Evolutionary conservation across 2,329 filamentous ascomycete genomes (phyloP), one percentile per base, ranked within the genome.

Genomic region (Coniochaeta sp.): DNA sequence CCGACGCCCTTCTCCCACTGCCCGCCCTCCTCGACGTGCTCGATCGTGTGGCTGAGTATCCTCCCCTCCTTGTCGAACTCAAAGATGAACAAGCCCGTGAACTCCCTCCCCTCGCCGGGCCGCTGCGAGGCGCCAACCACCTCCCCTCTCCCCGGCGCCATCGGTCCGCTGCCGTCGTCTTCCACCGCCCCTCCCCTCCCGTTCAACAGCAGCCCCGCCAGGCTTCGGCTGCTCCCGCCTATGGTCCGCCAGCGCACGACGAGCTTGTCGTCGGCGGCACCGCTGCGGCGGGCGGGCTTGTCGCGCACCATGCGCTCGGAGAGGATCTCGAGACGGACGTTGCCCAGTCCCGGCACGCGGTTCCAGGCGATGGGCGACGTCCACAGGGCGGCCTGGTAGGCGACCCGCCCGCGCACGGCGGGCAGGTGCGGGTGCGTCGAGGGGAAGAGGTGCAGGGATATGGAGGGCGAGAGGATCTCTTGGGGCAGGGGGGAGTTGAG

Each of bases 321-420:
- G 19, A 96, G 75, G 58, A 99, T 95, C 67, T 91, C 87, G 12
- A 99, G 83, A 66, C 87, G 88, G 52, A 97, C 91, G 69, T 96
- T 96, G 65, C 93, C 93, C 34, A 97, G 83, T 22, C 98, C 85
- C 2, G 95, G 95, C 1, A 99, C 83, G 30, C 90, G 86, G 69
- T 96, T 96, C 95, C 95, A 99, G 32, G 93, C 93, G 58, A 99
- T 89, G 0, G 95, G 95, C 0, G 93, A 92, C 0, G 95, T 97
- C 93, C 93, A 98, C 40, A 99, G 80, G 2, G 95, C 95, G 19
- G 95, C 93, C 38, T 89, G 89, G 73, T 99, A 99, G 55, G 91
- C 89, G 38, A 97, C 89, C 55, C 90, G 86, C 58, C 95, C 95
- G 30, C 90, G 91, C 44, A 98, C 95, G n/a, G 87, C 89, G 36